A percentile compares a stretch with the other conserved stretches of the same genome.
Conservation (phyloP, 768 basidiomycete species). For the Tricholoma furcatifolium region DNA sequence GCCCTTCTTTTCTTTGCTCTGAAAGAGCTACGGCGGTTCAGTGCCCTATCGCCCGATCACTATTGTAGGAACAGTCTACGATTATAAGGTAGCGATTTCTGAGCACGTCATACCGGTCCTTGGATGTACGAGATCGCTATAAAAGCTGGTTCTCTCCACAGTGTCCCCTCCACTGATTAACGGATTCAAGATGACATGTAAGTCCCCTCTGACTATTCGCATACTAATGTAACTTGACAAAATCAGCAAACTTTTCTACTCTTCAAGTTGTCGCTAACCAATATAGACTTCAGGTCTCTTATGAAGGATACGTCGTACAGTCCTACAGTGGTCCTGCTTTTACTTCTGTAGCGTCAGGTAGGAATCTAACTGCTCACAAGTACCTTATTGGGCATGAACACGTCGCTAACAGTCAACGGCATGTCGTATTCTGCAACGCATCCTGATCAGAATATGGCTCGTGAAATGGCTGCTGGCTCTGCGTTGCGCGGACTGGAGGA, state of each 20-base stretch:
- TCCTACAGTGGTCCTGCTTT: background rate
- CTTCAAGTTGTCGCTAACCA: background rate
- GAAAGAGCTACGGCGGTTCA: too few species aligned
- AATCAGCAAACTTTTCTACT: background rate
- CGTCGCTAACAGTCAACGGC: background rate
- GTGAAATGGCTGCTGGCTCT: background rate
- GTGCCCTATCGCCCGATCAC: too few species aligned
- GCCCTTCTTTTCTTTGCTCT: too few species aligned
- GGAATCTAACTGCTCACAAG: background rate
- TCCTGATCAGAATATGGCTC: background rate
- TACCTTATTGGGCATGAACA: background rate
- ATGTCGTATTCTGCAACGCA: background rate
- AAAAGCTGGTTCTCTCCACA: too few species aligned
- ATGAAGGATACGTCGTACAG: background rate
- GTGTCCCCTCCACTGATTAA: too few species aligned
- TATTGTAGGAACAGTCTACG: too few species aligned
- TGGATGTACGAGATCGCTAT: too few species aligned
- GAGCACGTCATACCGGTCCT: too few species aligned
- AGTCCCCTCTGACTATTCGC: background rate
- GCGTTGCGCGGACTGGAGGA: background rate
- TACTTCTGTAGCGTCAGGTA: constrained; percentile 2
- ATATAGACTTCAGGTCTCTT: background rate
- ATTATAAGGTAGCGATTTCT: too few species aligned
- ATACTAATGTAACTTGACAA: too few species aligned
- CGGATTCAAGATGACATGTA: too few species aligned